A percentile compares a stretch with the other conserved stretches of the same genome.
phyloP scores from a whole-genome alignment of 208 protist species.

The Phytomonas sp. region DNA sequence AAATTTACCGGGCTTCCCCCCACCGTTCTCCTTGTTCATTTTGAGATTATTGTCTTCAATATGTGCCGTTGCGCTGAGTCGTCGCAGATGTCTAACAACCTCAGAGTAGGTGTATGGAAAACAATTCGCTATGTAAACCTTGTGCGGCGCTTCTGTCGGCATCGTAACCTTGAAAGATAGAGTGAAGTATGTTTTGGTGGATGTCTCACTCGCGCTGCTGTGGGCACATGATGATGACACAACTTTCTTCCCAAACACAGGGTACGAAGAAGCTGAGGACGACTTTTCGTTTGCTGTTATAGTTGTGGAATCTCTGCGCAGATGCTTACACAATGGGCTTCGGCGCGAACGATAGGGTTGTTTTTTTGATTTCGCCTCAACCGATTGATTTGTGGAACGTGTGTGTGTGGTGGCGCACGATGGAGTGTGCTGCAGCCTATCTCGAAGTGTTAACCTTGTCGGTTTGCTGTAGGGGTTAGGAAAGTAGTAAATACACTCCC shows the following conservation, averaged over 20 bases:
- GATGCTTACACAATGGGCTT: slow-evolving; percentile 4
- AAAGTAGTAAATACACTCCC: slow-evolving; percentile 81
- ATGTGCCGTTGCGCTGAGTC: slow-evolving; percentile 19
- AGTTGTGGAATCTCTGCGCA: background rate
- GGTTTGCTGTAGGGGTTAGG: slow-evolving; percentile 60
- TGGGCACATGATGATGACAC: background rate
- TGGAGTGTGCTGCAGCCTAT: background rate
- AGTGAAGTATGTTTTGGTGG: slow-evolving; percentile 79
- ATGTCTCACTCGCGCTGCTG: slow-evolving; percentile 6
- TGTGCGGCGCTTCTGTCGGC: slow-evolving; percentile 50
- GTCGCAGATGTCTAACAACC: slow-evolving; percentile 44
- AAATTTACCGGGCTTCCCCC: slow-evolving; percentile 5
- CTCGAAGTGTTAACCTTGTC: slow-evolving; percentile 15
- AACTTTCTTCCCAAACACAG: background rate
- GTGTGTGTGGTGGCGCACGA: background rate
- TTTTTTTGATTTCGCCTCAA: background rate
- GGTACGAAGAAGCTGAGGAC: background rate
- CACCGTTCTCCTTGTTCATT: background rate
- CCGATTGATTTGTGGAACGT: background rate
- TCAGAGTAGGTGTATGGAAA: slow-evolving; percentile 96
- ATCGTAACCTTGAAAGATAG: slow-evolving; percentile 89
- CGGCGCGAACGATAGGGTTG: slow-evolving; percentile 6
- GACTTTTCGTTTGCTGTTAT: background rate
- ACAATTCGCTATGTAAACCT: slow-evolving; percentile 91
- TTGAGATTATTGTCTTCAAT: background rate